phyloP scores from a whole-genome alignment of 176 grass and related monocot species.

The Cenchrus americanus region DNA sequence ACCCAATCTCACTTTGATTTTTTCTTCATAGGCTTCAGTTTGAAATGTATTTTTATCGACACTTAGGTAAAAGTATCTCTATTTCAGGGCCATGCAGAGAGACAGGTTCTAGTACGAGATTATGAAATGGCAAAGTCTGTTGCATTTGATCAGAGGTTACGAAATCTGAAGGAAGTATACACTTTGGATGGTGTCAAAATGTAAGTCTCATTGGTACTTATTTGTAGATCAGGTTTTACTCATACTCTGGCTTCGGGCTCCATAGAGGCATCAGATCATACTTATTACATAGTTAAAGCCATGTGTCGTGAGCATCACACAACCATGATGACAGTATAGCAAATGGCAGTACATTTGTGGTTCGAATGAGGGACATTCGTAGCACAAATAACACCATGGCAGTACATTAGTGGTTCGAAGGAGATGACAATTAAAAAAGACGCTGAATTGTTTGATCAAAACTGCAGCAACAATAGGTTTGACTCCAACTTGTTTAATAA shows the following conservation, averaged over 20 bases:
- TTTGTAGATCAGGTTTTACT: not conserved
- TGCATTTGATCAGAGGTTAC: constrained; percentile 73
- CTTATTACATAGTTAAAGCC: too few species aligned
- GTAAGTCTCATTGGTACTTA: constrained; percentile 49
- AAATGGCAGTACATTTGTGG: too few species aligned
- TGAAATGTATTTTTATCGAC: constrained; percentile 7
- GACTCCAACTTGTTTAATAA: too few species aligned
- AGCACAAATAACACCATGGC: too few species aligned
- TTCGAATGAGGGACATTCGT: too few species aligned
- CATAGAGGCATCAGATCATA: too few species aligned
- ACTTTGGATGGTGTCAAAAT: constrained; percentile 86
- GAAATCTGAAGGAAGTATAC: constrained; percentile 90
- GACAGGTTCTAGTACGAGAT: constrained; percentile 86
- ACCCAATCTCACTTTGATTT: not conserved
- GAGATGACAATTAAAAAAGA: too few species aligned
- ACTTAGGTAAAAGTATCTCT: constrained; percentile 21
- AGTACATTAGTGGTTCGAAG: too few species aligned
- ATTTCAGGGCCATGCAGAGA: constrained; percentile 78
- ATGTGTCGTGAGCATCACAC: too few species aligned
- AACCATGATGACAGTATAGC: too few species aligned
- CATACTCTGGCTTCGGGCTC: not conserved
- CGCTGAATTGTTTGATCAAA: too few species aligned
- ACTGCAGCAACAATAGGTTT: too few species aligned
- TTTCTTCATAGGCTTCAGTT: not conserved
- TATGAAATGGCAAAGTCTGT: constrained; percentile 76